Base-by-base conservation (phyloP, 768 basidiomycete species). In the Boletus sensibilis region DNA sequence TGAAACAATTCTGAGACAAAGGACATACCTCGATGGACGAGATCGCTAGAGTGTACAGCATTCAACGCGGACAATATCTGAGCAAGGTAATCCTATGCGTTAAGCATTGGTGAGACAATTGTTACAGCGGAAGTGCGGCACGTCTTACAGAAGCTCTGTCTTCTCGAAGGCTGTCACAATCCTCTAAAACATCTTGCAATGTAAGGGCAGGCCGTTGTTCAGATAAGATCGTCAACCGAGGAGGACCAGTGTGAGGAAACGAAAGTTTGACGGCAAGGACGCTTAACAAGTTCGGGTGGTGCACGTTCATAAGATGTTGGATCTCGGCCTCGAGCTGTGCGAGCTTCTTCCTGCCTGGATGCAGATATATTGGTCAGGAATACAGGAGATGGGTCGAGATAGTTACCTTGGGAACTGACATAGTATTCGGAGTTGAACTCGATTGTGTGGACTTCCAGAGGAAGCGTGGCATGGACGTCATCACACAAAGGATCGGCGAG, bases 401-500 rank as follows among this genome's bases (percentile, higher is more conserved):
- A 18, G 16, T 57, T 49, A 75, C 87, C 91, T 77, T 88, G 87
- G 10, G 66, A 79, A 0, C 82, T 82, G 1, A 76, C 74, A 65
- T 93, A 93, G 65, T 92, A 91, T 20, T 78, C 76, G 1, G 86
- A 79, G 45, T 80, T 76, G 63, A 94, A 93, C 18, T 78, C 78
- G 23, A 90, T 77, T 6, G 83, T 73, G 62, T 85, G 80, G 11
- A 93, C 74, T 62, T 92, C 90, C 5, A 94, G 75, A 25, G 86
- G 83, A 16, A 83, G 70, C 3, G 79, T 78, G n/a, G 74, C 74
- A 55, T 79, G 74, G 16, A 81, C 74, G 58, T 86, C 82, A 56
- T 91, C 88, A 64, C 83, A 83, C 16, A 92, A 71, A 9, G 91
- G 90, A 57, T 91, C 89, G 0, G 88, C 90, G 52, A 84, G 76